A percentile compares a stretch with the other conserved stretches of the same genome.
Conservation (phyloP, 495 filamentous ascomycete genomes). For the Usnea hakonensis region DNA sequence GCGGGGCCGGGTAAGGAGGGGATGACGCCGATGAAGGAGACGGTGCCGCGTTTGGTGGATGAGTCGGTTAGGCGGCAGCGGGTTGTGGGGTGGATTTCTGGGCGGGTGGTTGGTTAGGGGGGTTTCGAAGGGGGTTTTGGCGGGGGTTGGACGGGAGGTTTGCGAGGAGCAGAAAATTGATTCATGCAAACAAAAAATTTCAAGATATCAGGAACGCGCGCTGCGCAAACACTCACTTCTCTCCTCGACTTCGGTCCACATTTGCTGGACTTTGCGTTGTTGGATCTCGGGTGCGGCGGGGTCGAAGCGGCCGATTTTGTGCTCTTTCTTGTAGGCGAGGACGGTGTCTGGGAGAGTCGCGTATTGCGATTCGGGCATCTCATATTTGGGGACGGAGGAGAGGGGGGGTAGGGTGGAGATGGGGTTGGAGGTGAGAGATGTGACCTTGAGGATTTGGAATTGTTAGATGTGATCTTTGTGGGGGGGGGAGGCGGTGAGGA, state of each 20-base stretch:
- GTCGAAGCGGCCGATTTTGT: constrained; percentile 92
- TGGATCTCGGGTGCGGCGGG: constrained; percentile 65
- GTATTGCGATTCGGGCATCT: constrained; percentile 73
- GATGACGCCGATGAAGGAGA: constrained; percentile 77
- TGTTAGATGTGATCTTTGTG: not conserved
- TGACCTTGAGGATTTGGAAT: constrained; percentile 14
- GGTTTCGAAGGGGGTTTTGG: constrained; percentile 51
- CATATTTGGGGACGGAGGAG: constrained; percentile 76
- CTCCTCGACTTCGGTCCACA: constrained; percentile 55
- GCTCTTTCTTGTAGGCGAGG: constrained; percentile 83
- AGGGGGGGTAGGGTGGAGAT: constrained; percentile 63
- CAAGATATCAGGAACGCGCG: not conserved
- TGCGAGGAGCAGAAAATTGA: not conserved
- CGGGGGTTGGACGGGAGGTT: constrained; percentile 36
- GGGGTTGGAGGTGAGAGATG: constrained; percentile 49
- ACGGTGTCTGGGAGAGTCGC: constrained; percentile 77
- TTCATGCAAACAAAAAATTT: not conserved
- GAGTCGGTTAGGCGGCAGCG: constrained; percentile 55
- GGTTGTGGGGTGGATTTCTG: constrained; percentile 50
- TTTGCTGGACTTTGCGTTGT: constrained; percentile 58
- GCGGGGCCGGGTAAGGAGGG: constrained; percentile 64
- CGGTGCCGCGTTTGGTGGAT: constrained; percentile 70
- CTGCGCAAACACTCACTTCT: constrained; percentile 39
- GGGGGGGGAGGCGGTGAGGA: no score
- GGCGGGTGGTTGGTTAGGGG: constrained; percentile 55